These are phyloP conservation scores for Lactifluus pinguis DNA, from an alignment of 768 basidiomycete genomes.

Conservation along the genomic window DNA sequence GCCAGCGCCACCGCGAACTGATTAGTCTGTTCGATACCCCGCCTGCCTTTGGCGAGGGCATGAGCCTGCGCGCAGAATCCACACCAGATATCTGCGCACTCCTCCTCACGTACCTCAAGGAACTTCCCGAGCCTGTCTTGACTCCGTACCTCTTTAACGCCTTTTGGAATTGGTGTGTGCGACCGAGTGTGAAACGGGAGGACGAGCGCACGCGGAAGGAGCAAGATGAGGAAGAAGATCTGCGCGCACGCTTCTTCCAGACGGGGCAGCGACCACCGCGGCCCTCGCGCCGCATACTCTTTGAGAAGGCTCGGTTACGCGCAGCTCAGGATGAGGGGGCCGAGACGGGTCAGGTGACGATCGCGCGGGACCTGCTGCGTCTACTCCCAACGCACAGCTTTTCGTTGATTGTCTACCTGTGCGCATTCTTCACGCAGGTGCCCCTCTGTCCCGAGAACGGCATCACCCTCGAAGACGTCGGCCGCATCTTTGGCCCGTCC, in stretches of 20 bases:
- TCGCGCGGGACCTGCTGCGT: slow-evolving; percentile 42
- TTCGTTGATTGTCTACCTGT: slow-evolving; percentile 37
- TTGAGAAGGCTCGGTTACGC: slow-evolving; percentile 1
- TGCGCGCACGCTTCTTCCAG: slow-evolving; percentile 24
- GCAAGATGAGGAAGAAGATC: slow-evolving; percentile 28
- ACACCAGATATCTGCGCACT: slow-evolving; percentile 39
- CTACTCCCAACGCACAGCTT: slow-evolving; percentile 36
- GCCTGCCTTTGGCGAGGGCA: slow-evolving; percentile 23
- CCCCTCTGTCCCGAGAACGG: slow-evolving; percentile 43
- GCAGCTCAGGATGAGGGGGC: slow-evolving; percentile 13
- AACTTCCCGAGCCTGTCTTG: slow-evolving; percentile 39
- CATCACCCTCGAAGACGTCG: slow-evolving; percentile 36
- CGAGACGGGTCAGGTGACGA: slow-evolving; percentile 25
- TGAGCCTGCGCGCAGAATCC: slow-evolving; percentile 20
- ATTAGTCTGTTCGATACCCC: slow-evolving; percentile 31
- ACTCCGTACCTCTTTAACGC: slow-evolving; percentile 33
- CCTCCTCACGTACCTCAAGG: slow-evolving; percentile 38
- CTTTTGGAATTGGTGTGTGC: slow-evolving; percentile 37
- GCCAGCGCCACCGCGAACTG: slow-evolving; percentile 32
- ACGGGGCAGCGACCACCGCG: slow-evolving; percentile 19
- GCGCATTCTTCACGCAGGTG: slow-evolving; percentile 42
- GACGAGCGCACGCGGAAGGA: slow-evolving; percentile 25
- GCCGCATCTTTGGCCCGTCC: slow-evolving; percentile 37
- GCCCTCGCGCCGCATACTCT: slow-evolving; percentile 6
- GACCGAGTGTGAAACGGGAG: slow-evolving; percentile 32